A percentile compares a stretch with the other conserved stretches of the same genome.
Conservation (phyloP, 2,329 filamentous ascomycete genomes). For the Pyricularia sp. region DNA sequence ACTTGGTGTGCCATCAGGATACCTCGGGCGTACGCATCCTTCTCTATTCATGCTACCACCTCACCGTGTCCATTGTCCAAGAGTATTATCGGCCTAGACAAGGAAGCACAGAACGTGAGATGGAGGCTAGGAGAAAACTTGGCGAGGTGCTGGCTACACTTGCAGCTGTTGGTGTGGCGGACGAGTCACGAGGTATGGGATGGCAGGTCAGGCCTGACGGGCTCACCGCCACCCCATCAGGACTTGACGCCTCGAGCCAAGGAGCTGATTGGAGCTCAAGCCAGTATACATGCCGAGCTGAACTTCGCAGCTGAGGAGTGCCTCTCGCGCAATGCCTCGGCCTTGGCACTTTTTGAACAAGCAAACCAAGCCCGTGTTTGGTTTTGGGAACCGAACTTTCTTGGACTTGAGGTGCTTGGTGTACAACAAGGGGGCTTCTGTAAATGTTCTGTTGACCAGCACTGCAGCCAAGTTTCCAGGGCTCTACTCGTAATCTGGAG, state of each 20-base stretch:
- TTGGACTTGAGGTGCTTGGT: neutral
- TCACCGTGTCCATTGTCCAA: constrained; percentile 38
- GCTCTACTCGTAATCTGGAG: neutral
- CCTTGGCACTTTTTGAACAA: neutral
- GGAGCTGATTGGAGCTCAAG: neutral
- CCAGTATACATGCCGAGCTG: neutral
- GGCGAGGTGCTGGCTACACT: constrained; percentile 35
- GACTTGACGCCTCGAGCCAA: neutral
- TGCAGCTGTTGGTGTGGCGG: constrained; percentile 26
- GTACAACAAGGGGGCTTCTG: too few relatives aligned
- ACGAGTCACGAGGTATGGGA: constrained; percentile 5
- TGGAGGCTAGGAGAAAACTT: constrained; percentile 42
- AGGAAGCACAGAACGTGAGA: constrained; percentile 39
- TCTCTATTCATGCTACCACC: constrained; percentile 50
- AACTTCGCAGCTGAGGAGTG: neutral
- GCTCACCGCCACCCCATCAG: constrained; percentile 17
- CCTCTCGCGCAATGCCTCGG: neutral
- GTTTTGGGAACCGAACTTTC: neutral
- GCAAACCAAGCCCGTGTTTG: neutral
- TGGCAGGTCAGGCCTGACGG: constrained; percentile 25
- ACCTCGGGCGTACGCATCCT: constrained; percentile 37
- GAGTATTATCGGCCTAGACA: constrained; percentile 44
- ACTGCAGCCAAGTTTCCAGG: too few relatives aligned
- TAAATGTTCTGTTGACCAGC: too few relatives aligned
- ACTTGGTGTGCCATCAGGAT: constrained; percentile 7